These are phyloP conservation scores for Pseudevernia furfuracea DNA, from an alignment of 495 filamentous ascomycete species.

Conservation along the genomic window DNA sequence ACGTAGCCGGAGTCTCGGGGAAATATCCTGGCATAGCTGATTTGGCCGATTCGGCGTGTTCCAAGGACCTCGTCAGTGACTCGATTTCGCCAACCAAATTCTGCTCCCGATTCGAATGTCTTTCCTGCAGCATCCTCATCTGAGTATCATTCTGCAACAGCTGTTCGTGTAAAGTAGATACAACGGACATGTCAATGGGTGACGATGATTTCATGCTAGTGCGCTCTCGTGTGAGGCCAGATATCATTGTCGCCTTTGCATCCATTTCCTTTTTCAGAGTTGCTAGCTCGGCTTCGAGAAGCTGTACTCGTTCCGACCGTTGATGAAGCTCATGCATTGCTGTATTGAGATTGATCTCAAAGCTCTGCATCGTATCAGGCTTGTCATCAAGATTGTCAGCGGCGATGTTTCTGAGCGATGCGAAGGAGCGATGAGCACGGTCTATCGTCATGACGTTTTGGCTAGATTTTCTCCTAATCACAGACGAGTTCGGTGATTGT, in stretches of 20 bases:
- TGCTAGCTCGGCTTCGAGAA: conserved; percentile 77
- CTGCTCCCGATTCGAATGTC: conserved; percentile 62
- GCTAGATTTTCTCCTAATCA: conserved; percentile 89
- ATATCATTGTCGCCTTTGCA: conserved; percentile 85
- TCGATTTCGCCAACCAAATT: conserved; percentile 64
- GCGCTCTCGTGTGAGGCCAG: conserved; percentile 83
- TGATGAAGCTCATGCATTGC: conserved; percentile 87
- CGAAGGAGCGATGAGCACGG: conserved; percentile 86
- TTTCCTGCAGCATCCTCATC: conserved; percentile 65
- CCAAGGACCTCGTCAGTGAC: conserved; percentile 51
- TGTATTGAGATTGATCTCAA: conserved; percentile 82
- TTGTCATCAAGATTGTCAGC: conserved; percentile 72
- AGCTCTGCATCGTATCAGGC: conserved; percentile 82
- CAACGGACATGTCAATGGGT: conserved; percentile 85
- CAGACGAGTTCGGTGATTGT: conserved; percentile 59
- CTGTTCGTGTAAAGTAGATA: conserved; percentile 81
- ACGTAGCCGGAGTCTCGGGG: conserved; percentile 30
- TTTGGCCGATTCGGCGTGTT: conserved; percentile 32
- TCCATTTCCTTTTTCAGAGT: conserved; percentile 93
- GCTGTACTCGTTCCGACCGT: conserved; percentile 80
- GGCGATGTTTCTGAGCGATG: conserved; percentile 78
- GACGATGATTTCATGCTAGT: conserved; percentile 75
- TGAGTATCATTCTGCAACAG: conserved; percentile 76
- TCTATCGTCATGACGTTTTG: conserved; percentile 86
- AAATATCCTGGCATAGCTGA: conserved; percentile 32